Conservation (phyloP, 495 filamentous ascomycete genomes). For the Penicillium canariense region DNA sequence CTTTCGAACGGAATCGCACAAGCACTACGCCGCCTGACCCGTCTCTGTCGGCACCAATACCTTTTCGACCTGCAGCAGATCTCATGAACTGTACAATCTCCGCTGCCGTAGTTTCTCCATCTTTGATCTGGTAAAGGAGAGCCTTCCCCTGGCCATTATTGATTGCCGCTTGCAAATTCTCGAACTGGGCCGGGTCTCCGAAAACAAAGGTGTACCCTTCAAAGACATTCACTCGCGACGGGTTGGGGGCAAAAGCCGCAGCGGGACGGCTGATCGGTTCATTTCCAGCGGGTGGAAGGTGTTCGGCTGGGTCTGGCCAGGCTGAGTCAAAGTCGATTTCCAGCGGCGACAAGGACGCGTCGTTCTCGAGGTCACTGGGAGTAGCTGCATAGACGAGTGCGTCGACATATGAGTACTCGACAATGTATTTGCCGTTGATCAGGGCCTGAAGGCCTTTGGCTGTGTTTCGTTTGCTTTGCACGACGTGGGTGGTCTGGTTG, state of each 20-base stretch:
- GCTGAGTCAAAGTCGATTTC: slow-evolving; percentile 78
- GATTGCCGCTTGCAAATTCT: slow-evolving; percentile 70
- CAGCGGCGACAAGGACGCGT: slow-evolving; percentile 58
- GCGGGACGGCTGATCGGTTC: slow-evolving; percentile 65
- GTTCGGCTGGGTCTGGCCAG: slow-evolving; percentile 73
- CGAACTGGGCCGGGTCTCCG: slow-evolving; percentile 73
- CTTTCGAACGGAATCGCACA: slow-evolving; percentile 69
- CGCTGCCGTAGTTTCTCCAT: slow-evolving; percentile 66
- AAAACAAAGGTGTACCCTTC: slow-evolving; percentile 89
- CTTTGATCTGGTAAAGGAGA: slow-evolving; percentile 57
- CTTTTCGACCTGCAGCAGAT: slow-evolving; percentile 69
- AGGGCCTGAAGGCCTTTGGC: slow-evolving; percentile 85
- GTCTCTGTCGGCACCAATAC: slow-evolving; percentile 57
- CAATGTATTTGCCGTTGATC: slow-evolving; percentile 77
- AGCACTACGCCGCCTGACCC: slow-evolving; percentile 71
- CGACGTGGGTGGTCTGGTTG: slow-evolving; percentile 77
- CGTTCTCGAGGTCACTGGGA: slow-evolving; percentile 50
- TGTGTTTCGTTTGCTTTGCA: slow-evolving; percentile 86
- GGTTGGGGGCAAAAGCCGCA: slow-evolving; percentile 66
- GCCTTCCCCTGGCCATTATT: slow-evolving; percentile 82
- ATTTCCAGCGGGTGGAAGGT: slow-evolving; percentile 70
- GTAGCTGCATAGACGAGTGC: slow-evolving; percentile 67
- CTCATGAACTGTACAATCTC: slow-evolving; percentile 79
- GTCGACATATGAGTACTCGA: slow-evolving; percentile 71
- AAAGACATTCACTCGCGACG: slow-evolving; percentile 67